Conservation (phyloP, 305 asterid species). For the Fraxinus angustifolia region DNA sequence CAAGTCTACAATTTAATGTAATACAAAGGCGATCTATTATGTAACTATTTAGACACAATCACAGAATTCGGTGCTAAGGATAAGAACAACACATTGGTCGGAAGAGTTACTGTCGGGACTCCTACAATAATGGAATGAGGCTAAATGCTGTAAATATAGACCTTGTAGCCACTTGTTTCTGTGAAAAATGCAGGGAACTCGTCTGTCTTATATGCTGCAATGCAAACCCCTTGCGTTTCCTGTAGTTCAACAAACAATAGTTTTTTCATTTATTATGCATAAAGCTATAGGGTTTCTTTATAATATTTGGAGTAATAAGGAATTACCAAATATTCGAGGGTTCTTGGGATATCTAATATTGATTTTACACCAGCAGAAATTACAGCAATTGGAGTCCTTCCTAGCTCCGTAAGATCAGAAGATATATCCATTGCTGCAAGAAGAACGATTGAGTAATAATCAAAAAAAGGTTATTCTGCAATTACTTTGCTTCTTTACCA, state of each 20-base stretch:
- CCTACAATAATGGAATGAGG: background rate
- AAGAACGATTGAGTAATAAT: background rate
- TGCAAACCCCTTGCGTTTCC: conserved; percentile 72
- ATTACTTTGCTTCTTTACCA: background rate
- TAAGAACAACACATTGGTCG: background rate
- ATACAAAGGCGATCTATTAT: background rate
- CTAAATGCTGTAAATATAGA: conserved; percentile 17
- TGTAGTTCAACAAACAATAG: conserved; percentile 31
- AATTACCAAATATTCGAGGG: conserved; percentile 83
- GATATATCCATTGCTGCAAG: conserved; percentile 86
- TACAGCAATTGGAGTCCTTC: conserved; percentile 85
- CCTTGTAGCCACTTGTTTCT: conserved; percentile 80
- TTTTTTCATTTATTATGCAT: background rate
- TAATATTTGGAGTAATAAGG: conserved; percentile 13
- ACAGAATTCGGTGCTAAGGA: background rate
- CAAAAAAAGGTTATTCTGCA: conserved; percentile 2
- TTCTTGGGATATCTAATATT: conserved; percentile 81
- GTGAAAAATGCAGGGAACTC: conserved; percentile 96
- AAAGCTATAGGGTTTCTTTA: background rate
- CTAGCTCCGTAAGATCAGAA: conserved; percentile 89
- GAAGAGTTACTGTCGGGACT: background rate
- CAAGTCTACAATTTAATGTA: background rate
- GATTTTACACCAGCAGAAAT: conserved; percentile 91
- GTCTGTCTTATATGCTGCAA: conserved; percentile 69
- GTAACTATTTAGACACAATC: background rate